Percentiles rank a stretch among this genome's conserved stretches.
Conservation (phyloP, 148 eudicot species). For the Rhododendron williamsianum region DNA sequence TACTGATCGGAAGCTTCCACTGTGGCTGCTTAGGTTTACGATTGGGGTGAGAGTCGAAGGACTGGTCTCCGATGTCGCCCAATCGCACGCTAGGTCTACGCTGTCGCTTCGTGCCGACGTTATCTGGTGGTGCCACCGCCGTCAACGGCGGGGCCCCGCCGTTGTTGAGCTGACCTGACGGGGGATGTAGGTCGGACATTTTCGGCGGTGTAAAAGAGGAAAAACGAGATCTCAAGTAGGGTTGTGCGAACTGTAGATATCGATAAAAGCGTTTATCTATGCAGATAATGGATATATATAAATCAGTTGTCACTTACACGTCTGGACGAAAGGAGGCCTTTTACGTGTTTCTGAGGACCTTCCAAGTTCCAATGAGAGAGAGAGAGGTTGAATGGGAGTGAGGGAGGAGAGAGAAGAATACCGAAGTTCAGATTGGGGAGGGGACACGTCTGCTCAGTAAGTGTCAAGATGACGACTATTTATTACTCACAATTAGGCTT, state of each 20-base stretch:
- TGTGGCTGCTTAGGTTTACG: conserved; percentile 24
- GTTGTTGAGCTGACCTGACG: conserved; percentile 20
- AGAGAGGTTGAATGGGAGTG: neutral
- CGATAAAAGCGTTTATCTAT: too few species aligned
- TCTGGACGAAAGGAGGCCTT: neutral
- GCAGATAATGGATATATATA: neutral
- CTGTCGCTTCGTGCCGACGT: conserved; percentile 28
- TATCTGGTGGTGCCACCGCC: conserved; percentile 4
- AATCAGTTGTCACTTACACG: neutral
- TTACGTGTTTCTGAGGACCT: neutral
- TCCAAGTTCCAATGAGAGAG: neutral
- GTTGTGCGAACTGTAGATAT: neutral
- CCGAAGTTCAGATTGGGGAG: neutral
- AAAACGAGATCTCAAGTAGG: neutral
- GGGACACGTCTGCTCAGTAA: neutral
- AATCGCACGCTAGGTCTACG: conserved; percentile 43
- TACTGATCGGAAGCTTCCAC: neutral
- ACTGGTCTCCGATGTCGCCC: conserved; percentile 38
- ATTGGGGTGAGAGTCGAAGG: conserved; percentile 6
- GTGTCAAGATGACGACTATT: neutral
- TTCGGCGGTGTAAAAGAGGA: neutral
- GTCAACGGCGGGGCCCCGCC: neutral
- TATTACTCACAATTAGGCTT: too few species aligned
- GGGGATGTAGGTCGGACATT: conserved; percentile 23
- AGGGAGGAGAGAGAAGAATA: neutral